These are phyloP conservation scores for Diaporthe caulivora DNA, from an alignment of 2,329 filamentous ascomycete genomes.

Conservation along the genomic window DNA sequence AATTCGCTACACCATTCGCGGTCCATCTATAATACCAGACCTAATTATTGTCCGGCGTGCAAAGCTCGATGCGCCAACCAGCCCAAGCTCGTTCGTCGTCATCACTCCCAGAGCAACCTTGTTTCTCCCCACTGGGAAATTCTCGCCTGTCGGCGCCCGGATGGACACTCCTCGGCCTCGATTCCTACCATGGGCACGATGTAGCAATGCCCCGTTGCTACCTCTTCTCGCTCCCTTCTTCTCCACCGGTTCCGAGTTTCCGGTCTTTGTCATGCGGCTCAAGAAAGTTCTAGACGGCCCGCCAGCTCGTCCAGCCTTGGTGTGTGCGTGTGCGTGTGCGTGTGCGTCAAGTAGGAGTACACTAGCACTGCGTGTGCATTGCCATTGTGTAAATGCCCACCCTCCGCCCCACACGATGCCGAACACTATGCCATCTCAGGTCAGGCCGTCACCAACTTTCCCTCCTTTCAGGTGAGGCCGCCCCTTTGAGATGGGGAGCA, in stretches of 20 bases:
- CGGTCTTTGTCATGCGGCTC: not conserved
- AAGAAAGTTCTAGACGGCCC: slow-evolving; percentile 6
- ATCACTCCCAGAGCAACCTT: not conserved
- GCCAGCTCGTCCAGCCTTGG: not conserved
- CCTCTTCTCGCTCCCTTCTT: not conserved
- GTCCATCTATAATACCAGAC: not conserved
- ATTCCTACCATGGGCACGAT: not conserved
- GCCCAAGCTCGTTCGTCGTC: not conserved
- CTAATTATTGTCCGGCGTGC: too few species aligned
- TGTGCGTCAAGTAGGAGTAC: too few species aligned
- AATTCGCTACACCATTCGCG: not conserved
- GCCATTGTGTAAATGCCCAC: not conserved
- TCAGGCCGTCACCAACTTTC: not conserved
- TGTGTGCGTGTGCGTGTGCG: not conserved
- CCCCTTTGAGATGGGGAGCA: not conserved
- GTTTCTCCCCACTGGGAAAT: not conserved
- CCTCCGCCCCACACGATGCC: not conserved
- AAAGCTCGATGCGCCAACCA: not conserved
- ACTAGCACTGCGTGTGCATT: too few species aligned
- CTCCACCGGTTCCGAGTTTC: not conserved
- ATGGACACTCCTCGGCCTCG: not conserved
- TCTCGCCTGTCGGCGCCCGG: slow-evolving; percentile 5
- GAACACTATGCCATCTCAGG: not conserved
- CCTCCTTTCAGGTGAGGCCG: not conserved
- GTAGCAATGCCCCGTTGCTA: not conserved